phyloP scores from a whole-genome alignment of 257 asterid species.

The Nemophila menziesii region DNA sequence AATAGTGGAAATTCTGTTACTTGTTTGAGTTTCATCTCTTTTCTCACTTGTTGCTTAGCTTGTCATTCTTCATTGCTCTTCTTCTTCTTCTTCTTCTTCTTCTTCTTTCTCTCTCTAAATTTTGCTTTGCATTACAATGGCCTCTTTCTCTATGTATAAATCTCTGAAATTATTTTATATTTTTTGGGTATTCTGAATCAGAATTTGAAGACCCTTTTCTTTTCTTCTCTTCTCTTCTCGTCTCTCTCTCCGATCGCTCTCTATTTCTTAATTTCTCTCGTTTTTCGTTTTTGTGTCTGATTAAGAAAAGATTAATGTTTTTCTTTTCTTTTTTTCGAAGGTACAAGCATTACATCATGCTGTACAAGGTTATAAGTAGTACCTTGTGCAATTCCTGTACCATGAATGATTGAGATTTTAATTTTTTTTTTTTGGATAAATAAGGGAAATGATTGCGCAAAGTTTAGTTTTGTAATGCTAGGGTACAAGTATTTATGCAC shows the following conservation, averaged over 20 bases:
- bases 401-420: background rate
- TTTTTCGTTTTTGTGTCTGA: constrained; percentile 27
- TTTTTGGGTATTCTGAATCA: constrained; percentile 20
- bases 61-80: constrained; percentile 27
- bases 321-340: background rate
- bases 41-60: constrained; percentile 24
- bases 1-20: constrained; percentile 16
- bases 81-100: background rate
- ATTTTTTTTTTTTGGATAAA: too few relatives aligned
- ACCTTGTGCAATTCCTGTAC: background rate
- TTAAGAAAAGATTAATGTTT: constrained; percentile 10
- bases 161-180: background rate
- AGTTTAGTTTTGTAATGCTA: too few relatives aligned
- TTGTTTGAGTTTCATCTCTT: constrained; percentile 19
- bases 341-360: background rate
- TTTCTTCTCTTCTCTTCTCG: constrained; percentile 26
- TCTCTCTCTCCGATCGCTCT: constrained; percentile 34
- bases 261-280: constrained; percentile 13
- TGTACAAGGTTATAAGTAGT: background rate
- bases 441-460: too few relatives aligned
- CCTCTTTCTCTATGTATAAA: constrained; percentile 6
- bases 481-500: too few relatives aligned
- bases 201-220: constrained; percentile 33
- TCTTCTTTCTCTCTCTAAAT: constrained; percentile 18
- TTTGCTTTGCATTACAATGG: constrained; percentile 31